A percentile compares a stretch with the other conserved stretches of the same genome.
These are phyloP conservation scores for Gastrodia elata DNA, from an alignment of 106 monocot genomes.

Conservation along the genomic window DNA sequence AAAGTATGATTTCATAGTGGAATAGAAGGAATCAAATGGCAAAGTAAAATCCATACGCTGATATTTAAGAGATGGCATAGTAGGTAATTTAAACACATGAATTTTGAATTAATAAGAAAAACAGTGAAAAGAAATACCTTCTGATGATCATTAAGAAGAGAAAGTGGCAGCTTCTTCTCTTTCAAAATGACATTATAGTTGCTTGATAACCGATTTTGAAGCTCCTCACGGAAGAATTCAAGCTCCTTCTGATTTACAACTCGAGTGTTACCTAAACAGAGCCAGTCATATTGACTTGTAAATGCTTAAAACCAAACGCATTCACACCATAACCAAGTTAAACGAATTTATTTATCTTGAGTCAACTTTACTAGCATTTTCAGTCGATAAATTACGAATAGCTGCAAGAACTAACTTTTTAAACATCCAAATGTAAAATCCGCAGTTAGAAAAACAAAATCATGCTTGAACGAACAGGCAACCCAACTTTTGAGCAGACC, in stretches of 20 bases:
- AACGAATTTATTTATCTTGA: not conserved
- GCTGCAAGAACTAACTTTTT: not conserved
- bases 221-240: conserved; percentile 87
- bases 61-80: not conserved
- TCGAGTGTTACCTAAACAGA: conserved; percentile 72
- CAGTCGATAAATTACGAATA: not conserved
- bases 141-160: conserved; percentile 80
- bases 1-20: not conserved
- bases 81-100: not conserved
- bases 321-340: not conserved
- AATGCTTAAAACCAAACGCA: not conserved
- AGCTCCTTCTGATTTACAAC: conserved; percentile 87
- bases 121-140: conserved; percentile 36
- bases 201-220: conserved; percentile 48
- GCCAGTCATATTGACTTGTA: not conserved
- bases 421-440: not conserved
- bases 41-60: not conserved
- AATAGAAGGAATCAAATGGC: not conserved
- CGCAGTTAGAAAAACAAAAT: not conserved
- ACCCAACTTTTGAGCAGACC: not conserved
- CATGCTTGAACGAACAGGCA: not conserved
- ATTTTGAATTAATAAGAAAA: not conserved
- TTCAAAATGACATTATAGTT: conserved; percentile 84
- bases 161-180: conserved; percentile 76
- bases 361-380: not conserved